Conservation (phyloP, 495 filamentous ascomycete species). For the Aspergillus ostianus region DNA sequence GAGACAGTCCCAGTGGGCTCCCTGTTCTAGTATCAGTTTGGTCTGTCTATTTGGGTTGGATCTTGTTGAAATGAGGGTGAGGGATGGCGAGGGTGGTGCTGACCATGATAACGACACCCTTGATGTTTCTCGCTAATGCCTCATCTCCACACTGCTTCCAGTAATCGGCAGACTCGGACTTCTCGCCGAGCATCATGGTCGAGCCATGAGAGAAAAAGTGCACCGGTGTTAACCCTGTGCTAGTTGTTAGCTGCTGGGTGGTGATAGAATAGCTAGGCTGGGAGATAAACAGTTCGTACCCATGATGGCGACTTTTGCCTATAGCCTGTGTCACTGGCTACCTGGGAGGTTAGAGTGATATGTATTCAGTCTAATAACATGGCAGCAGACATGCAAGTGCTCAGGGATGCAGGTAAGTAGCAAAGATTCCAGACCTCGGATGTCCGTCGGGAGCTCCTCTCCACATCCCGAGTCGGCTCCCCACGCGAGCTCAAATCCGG, state of each 20-base stretch:
- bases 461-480: too few species aligned
- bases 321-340: too few species aligned
- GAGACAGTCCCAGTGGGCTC: constrained; percentile 58
- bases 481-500: too few species aligned
- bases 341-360: too few species aligned
- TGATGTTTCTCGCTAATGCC: constrained; percentile 52
- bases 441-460: too few species aligned
- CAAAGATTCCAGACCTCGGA: too few species aligned
- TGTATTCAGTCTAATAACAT: too few species aligned
- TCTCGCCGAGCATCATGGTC: constrained; percentile 65
- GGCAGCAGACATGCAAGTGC: too few species aligned
- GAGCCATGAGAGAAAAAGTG: constrained; percentile 69
- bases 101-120: constrained; percentile 64
- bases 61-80: neutral
- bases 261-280: neutral
- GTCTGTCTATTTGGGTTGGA: neutral
- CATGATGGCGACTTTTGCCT: too few species aligned
- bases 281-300: too few species aligned
- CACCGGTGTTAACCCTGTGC: constrained; percentile 46
- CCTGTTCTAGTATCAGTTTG: constrained; percentile 31
- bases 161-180: constrained; percentile 54
- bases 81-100: neutral
- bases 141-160: constrained; percentile 63
- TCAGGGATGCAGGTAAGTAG: too few species aligned
- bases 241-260: neutral